A percentile compares a stretch with the other conserved stretches of the same genome.
Conservation (phyloP, 2,329 filamentous ascomycete genomes). For the Aspergillus sp. region DNA sequence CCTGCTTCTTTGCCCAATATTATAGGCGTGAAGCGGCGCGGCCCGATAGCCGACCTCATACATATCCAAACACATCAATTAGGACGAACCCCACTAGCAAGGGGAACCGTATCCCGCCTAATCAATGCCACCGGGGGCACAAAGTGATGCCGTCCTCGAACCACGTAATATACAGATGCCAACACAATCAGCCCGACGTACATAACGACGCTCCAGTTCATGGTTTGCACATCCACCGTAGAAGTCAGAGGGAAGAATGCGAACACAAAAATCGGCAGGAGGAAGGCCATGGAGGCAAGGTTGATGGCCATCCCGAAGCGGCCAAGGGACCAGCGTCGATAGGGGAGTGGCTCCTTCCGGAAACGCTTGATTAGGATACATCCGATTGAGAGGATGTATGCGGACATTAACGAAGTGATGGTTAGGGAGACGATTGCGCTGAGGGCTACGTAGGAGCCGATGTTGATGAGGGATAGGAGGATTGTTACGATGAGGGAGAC, state of each 20-base stretch:
- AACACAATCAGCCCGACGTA: slow-evolving; percentile 47
- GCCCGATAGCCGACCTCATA: not conserved
- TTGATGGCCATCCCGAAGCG: slow-evolving; percentile 47
- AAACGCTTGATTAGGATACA: slow-evolving; percentile 49
- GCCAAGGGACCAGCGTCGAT: slow-evolving; percentile 48
- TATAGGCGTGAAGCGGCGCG: too few relatives aligned
- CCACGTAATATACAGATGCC: slow-evolving; percentile 44
- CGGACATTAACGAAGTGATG: slow-evolving; percentile 41
- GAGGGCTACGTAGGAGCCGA: slow-evolving; percentile 49
- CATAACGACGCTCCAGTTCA: slow-evolving; percentile 52
- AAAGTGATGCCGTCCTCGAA: slow-evolving; percentile 43
- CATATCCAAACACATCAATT: not conserved
- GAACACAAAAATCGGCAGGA: slow-evolving; percentile 43
- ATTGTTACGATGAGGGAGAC: slow-evolving; percentile 45
- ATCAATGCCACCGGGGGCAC: slow-evolving; percentile 39
- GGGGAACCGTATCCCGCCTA: slow-evolving; percentile 23
- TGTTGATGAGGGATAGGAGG: slow-evolving; percentile 53
- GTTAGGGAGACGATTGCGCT: slow-evolving; percentile 46
- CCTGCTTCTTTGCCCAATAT: too few relatives aligned
- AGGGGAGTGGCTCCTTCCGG: slow-evolving; percentile 42
- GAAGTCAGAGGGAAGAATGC: slow-evolving; percentile 45
- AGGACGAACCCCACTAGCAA: not conserved
- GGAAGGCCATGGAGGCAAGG: slow-evolving; percentile 38
- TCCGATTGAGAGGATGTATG: slow-evolving; percentile 48
- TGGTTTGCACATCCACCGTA: slow-evolving; percentile 34